Evolutionary conservation across 1,284 basidiomycete genomes (phyloP), one percentile per base, ranked within the genome.

Genomic region (Sporisorium scitamineum): DNA sequence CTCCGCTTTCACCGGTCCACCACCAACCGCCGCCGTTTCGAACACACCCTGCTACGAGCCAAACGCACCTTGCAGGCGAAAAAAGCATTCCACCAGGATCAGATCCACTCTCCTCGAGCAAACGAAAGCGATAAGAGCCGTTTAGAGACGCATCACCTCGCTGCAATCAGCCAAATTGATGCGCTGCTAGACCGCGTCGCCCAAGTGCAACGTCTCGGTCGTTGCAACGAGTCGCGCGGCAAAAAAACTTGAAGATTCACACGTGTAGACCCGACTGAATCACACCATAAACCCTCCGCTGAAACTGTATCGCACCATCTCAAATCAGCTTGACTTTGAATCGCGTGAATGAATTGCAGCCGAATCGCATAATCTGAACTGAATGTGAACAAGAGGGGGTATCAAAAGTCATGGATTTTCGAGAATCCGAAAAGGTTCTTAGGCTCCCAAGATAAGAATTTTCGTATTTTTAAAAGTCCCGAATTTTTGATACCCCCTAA

Each of bases 11-110:
- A 70, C 45, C 42, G 39, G 4, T 55, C 39, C 11, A 63, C 67
- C 6, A 70, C 61, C 47, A 64, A 70, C 48, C 39, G 61, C 1
- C 50, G 56, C 0, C 51, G 61, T 1, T 64, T 64, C 34, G 67
- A 70, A 34, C 61, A 60, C 44, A 61, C 67, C 7, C 47, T 70
- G 9, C 44, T 55, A 7, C 42, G 53, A 14, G 61, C 54, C 20
- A 51, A 60, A 27, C 52, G 57, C 42, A 7, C 22, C 2, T 32
- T 70, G 26, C 27, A 29, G 11, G 16, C 11, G 0, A 60, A 64
- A 11, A 52, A 44, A 29, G 22, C 34, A 2, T 11, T 31, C 5
- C 66, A 63, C 24, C 45, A 37, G 18, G 11, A 31, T 14, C 37
- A 44, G 34, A 24, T 57, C 31, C 10, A 3, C 1, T 5, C 34